Conservation (phyloP, 23 red algal species). For the Gracilaria caudata region DNA sequence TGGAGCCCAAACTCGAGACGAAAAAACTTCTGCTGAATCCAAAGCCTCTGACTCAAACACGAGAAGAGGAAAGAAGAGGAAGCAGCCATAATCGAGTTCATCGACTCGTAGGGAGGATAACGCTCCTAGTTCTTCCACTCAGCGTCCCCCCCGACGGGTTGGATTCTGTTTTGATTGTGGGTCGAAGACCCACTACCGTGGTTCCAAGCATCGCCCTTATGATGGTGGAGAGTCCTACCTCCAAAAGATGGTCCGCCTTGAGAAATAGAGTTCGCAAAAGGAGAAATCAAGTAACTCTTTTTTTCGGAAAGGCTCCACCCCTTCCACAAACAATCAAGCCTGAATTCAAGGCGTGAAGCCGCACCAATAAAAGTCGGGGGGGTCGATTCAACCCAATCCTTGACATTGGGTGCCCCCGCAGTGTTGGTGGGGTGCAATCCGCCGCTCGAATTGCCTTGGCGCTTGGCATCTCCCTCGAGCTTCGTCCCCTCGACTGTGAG, state of each 20-base stretch:
- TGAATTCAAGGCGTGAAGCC: not conserved
- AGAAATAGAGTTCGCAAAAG: not conserved
- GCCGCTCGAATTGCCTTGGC: not conserved
- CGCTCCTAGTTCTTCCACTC: not conserved
- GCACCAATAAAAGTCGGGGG: not conserved
- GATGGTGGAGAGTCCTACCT: not conserved
- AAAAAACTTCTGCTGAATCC: not conserved
- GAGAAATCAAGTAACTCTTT: not conserved
- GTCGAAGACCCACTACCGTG: not conserved
- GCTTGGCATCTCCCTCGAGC: conserved; percentile 13
- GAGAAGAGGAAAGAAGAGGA: not conserved
- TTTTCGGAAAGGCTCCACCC: conserved; percentile 39
- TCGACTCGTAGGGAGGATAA: not conserved
- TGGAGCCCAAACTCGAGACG: not conserved
- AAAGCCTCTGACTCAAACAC: not conserved
- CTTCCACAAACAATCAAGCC: not conserved
- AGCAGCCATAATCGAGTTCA: not conserved
- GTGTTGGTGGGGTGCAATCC: conserved; percentile 18
- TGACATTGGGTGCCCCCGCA: conserved; percentile 32
- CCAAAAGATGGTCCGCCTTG: conserved; percentile 1
- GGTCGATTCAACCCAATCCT: conserved; percentile 25
- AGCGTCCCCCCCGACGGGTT: not conserved
- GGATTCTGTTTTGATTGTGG: conserved; percentile 17
- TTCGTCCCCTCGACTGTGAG: conserved; percentile 5
- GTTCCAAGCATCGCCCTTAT: not conserved